Conservation (phyloP, 805 yeast genomes). For the Wickerhamomyces bisporus region DNA sequence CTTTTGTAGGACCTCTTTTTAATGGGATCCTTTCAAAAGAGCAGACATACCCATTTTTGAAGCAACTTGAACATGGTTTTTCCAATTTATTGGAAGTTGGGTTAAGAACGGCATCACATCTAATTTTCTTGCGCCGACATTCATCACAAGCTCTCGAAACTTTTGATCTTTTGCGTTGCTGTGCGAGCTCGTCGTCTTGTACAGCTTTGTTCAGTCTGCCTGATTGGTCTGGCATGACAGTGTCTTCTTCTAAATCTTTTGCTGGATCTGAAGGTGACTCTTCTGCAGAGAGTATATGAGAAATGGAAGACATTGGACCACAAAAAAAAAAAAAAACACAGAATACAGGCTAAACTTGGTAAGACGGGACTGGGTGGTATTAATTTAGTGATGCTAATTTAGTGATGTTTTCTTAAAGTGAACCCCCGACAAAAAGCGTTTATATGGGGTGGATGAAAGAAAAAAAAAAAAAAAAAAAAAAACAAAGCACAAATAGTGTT, state of each 20-base stretch:
- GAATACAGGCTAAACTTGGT: too few species aligned
- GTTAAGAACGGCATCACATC: conserved; percentile 59
- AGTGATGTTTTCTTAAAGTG: too few species aligned
- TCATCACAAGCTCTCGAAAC: conserved; percentile 81
- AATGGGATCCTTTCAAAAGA: conserved; percentile 67
- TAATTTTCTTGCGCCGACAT: conserved; percentile 67
- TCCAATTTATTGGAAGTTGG: conserved; percentile 40
- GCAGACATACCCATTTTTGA: conserved; percentile 54
- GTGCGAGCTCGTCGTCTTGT: conserved; percentile 1
- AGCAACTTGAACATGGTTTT: conserved; percentile 57
- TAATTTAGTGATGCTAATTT: too few species aligned
- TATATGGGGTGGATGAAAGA: too few species aligned
- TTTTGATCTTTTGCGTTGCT: conserved; percentile 54
- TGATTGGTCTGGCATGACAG: conserved; percentile 1
- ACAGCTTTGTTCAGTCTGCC: conserved; percentile 3
- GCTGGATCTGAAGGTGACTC: not conserved
- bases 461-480: too few species aligned
- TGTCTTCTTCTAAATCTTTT: not conserved
- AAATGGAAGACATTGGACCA: not conserved
- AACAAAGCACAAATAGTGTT: too few species aligned
- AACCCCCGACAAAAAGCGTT: too few species aligned
- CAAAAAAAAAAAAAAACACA: too few species aligned
- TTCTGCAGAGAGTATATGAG: not conserved
- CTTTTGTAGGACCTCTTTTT: conserved; percentile 78
- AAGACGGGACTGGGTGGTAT: too few species aligned